Evolutionary conservation across 768 basidiomycete genomes (phyloP).

Genomic region (Coprinopsis marcescibilis): DNA sequence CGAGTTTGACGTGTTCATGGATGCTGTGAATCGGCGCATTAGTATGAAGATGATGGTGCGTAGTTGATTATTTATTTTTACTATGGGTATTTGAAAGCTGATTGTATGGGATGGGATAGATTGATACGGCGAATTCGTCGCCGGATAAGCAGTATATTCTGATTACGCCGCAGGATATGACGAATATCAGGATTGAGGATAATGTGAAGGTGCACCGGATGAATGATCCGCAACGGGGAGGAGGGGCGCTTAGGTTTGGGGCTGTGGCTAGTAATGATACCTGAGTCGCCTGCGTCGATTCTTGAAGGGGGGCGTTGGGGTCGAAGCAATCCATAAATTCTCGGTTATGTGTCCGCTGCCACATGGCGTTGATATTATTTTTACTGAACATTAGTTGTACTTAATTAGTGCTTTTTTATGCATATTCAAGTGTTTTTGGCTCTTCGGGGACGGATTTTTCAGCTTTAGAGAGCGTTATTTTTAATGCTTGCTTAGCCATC

Average conservation of each 20-base stretch:
- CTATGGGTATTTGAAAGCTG: not conserved
- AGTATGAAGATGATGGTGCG: constrained; percentile 93
- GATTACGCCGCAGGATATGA: constrained; percentile 95
- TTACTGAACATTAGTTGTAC: too few species aligned
- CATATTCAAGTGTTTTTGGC: too few species aligned
- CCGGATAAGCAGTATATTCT: constrained; percentile 91
- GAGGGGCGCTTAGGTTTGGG: constrained; percentile 33
- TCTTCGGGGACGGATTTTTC: too few species aligned
- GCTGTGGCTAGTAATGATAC: constrained; percentile 9
- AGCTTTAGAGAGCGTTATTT: too few species aligned
- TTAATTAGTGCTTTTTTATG: too few species aligned
- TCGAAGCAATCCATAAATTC: not conserved
- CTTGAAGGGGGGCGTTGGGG: not conserved
- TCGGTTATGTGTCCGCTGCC: too few species aligned
- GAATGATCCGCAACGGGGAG: constrained; percentile 73
- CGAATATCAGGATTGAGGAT: constrained; percentile 57
- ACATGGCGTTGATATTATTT: too few species aligned
- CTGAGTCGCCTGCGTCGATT: not conserved
- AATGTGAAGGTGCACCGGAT: constrained; percentile 74
- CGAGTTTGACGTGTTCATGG: constrained; percentile 99
- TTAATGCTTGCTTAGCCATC: too few species aligned
- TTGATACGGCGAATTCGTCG: constrained; percentile 82
- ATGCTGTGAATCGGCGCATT: constrained; percentile 84
- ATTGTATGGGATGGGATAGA: constrained; percentile 35
- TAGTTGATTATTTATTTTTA: constrained; percentile 1